Evolutionary conservation across 805 yeast species (phyloP), one percentile per base, ranked within the genome.

Genomic region (Lachancea mirantina): DNA sequence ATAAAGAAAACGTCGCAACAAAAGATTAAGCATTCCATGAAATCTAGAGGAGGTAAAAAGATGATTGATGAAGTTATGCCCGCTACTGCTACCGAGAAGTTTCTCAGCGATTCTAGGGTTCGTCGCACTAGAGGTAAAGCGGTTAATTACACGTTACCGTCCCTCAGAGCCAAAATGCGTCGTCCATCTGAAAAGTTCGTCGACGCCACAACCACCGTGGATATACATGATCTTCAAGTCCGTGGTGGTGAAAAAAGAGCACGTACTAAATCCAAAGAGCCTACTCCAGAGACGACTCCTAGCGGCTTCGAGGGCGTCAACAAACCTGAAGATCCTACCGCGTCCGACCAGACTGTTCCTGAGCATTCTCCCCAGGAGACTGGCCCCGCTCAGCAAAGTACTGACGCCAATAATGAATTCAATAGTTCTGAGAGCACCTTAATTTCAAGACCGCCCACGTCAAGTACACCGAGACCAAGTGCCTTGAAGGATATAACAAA

Each of bases 91-190:
- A 43, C 41, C n/a, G 41, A 39, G 3, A 32, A 32, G 23, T 31
- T 32, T 13, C 22, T 28, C 4, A 28, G 26, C 16, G 19, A 13
- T 13, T 30, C 50, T 2, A 47, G 64, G 32, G 45, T 70, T 24
- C 60, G 79, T 30, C 56, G 75, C 36, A 64, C 84, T 15, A 60
- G 75, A 14, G 68, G 75, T 4, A 73, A 70, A 37, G 67, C 70
- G 8, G 73, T 84, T 5, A 73, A 76, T 50, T 84, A 84, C 46
- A 74, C 75, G 13, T 64, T 75, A 20, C 85, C 87, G 0, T 75
- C 88, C 1, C 54, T 80, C 33, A 63, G 81, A 23, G 71, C 68
- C 10, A 82, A 81, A 49, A 67, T 79, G 78, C 69, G 94, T 49
- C 65, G 89, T 42, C 75, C 74, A 20, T 64, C 76, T 0, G 78